Base-by-base conservation (phyloP, 176 grass and related monocot genomes). In the Pontederia crassipes region DNA sequence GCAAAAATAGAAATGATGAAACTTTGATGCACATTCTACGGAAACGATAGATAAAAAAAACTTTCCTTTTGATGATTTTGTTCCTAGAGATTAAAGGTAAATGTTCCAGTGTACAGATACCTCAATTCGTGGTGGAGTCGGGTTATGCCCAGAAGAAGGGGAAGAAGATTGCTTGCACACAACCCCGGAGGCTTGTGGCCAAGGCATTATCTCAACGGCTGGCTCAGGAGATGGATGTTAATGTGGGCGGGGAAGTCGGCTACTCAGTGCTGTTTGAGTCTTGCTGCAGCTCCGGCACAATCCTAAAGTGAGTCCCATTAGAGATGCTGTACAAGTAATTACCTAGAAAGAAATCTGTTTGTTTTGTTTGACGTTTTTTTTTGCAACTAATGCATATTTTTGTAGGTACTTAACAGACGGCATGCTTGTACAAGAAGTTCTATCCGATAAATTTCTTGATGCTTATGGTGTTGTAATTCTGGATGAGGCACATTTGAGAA, bases 331-430 rank as follows among this genome's bases (percentile, higher is more conserved):
- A 40, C 4, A 40, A 40, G 0, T 4, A 40, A 40, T 40, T 40
- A 40, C 2, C 2, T 4, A 40, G 32, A 40, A 40, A 40, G 32
- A 40, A 4, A 40, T 40, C 0, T 40, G 32, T 40, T 40, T 40
- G 10, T 35, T 3, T 15, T 60, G 20, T 24, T 24, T 24, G 20
- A 1, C 20, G n/a, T 48, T 48, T 72, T 26, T 57, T 57, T 11
- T 14, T 48, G 13, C 2, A 45, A 48, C 32, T 40, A 47, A 58
- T 9, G 17, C 27, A 18, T 12, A 12, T 20, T 62, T 14, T 51
- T 28, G 1, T 72, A 72, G 70, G 70, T 72, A 72, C n/a, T 12
- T 72, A 45, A 72, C 70, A 1, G 70, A 72, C 45, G 70, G 70
- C 40, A 15, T 72, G 48, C 70, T 72, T 54, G 48, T 72, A 45